Percentiles rank a stretch among this genome's conserved stretches.
phyloP scores from a whole-genome alignment of 202 grass and related monocot genomes.

The Elaeis oleifera region DNA sequence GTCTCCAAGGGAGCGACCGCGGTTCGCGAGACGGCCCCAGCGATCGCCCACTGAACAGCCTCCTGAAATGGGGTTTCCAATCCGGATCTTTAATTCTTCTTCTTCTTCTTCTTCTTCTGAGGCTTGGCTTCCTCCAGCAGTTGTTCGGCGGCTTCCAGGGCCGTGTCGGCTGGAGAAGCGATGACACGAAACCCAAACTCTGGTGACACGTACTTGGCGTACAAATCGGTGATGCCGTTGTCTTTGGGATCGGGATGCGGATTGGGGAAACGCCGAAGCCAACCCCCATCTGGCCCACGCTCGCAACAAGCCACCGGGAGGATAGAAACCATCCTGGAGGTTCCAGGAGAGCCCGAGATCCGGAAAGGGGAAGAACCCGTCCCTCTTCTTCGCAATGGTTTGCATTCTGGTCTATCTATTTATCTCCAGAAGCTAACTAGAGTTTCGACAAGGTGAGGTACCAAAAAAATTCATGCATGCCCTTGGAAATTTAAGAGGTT shows the following conservation, averaged over 20 bases:
- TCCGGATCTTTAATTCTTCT: constrained; percentile 49
- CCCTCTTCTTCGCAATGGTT: constrained; percentile 30
- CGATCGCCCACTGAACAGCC: constrained; percentile 70
- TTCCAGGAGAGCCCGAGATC: constrained; percentile 33
- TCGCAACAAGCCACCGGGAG: constrained; percentile 52
- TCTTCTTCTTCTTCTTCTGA: constrained; percentile 9
- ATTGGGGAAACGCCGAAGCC: constrained; percentile 37
- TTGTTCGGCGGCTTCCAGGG: constrained; percentile 6
- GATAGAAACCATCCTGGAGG: constrained; percentile 59
- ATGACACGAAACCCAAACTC: constrained; percentile 11
- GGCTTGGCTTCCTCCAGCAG: constrained; percentile 7
- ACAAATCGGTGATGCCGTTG: constrained; percentile 17
- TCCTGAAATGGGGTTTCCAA: constrained; percentile 77
- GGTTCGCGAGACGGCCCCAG: constrained; percentile 67
- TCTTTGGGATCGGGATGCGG: background rate
- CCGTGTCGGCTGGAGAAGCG: background rate
- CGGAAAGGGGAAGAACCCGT: background rate
- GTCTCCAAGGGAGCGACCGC: constrained; percentile 81
- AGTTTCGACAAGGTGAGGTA: too few relatives aligned
- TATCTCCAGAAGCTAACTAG: too few relatives aligned
- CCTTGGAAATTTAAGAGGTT: too few relatives aligned
- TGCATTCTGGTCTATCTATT: constrained; percentile 14
- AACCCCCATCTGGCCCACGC: constrained; percentile 54
- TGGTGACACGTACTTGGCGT: constrained; percentile 34
- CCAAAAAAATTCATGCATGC: too few relatives aligned